A percentile compares a stretch with the other conserved stretches of the same genome.
phyloP scores from a whole-genome alignment of 2,329 filamentous ascomycete species.

The Tolypocladium guangdongense region DNA sequence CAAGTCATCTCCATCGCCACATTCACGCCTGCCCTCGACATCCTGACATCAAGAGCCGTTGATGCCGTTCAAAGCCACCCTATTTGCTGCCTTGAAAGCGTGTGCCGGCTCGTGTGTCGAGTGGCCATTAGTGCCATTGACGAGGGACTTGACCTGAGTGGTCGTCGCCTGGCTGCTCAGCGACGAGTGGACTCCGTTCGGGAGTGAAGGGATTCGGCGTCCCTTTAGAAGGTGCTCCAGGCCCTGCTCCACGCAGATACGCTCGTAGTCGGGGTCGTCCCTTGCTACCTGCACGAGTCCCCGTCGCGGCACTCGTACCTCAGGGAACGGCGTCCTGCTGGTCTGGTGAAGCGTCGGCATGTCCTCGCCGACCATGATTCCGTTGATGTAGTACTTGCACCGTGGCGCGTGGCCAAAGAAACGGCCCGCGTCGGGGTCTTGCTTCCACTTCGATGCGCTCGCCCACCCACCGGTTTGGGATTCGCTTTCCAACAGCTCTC shows the following conservation, averaged over 20 bases:
- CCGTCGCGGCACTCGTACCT: constrained; percentile 43
- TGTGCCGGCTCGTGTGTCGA: constrained; percentile 8
- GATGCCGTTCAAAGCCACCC: constrained; percentile 17
- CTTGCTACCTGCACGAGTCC: constrained; percentile 41
- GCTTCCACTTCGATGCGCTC: constrained; percentile 43
- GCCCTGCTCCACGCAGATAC: constrained; percentile 46
- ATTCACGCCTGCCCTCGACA: neutral
- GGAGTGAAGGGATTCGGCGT: constrained; percentile 29
- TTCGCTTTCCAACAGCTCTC: constrained; percentile 45
- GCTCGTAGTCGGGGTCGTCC: constrained; percentile 45
- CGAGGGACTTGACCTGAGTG: constrained; percentile 10
- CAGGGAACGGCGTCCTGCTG: constrained; percentile 43
- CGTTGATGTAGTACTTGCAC: constrained; percentile 48
- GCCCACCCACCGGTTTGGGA: constrained; percentile 29
- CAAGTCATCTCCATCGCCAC: neutral
- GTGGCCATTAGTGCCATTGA: constrained; percentile 20
- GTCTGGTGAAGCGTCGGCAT: constrained; percentile 33
- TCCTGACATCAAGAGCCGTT: constrained; percentile 10
- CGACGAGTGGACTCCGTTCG: constrained; percentile 38
- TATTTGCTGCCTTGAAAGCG: constrained; percentile 9
- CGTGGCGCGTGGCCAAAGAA: constrained; percentile 43
- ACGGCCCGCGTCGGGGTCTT: constrained; percentile 43
- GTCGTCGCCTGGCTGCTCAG: constrained; percentile 27
- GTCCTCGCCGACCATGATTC: constrained; percentile 40
- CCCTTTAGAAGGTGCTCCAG: constrained; percentile 40